Evolutionary conservation across 352 stramenopile species (phyloP).

Genomic region (Globisporangium okanoganense): DNA sequence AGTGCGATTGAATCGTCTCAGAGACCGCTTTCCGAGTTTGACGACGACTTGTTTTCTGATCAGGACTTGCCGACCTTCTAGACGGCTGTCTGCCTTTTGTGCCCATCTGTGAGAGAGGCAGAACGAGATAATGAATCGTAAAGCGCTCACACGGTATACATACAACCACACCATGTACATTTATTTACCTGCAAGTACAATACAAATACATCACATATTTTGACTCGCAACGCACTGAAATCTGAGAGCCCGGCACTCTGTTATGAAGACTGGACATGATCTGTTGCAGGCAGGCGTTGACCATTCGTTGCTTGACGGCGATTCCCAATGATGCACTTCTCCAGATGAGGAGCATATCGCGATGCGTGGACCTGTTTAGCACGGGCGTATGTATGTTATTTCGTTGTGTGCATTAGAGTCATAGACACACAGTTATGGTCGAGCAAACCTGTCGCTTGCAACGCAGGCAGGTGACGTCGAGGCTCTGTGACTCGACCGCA

Average conservation of each 20-base stretch:
- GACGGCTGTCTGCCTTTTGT: slow-evolving; percentile 7
- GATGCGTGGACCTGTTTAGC: slow-evolving; percentile 55
- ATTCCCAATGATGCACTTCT: slow-evolving; percentile 67
- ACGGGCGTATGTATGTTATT: not conserved
- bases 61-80: slow-evolving; percentile 51
- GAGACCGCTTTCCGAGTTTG: slow-evolving; percentile 38
- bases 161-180: not conserved
- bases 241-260: not conserved
- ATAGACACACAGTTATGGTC: not conserved
- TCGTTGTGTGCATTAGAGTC: not conserved
- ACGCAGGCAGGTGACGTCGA: slow-evolving; percentile 57
- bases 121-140: not conserved
- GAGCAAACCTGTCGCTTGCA: slow-evolving; percentile 55
- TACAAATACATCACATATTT: not conserved
- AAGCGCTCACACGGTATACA: not conserved
- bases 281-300: slow-evolving; percentile 6
- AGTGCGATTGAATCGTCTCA: slow-evolving; percentile 21
- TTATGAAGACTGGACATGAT: slow-evolving; percentile 2
- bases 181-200: slow-evolving; percentile 6
- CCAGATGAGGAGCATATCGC: slow-evolving; percentile 63
- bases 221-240: not conserved
- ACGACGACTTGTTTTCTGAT: slow-evolving; percentile 51
- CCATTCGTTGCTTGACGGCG: slow-evolving; percentile 29
- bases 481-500: slow-evolving; percentile 42
- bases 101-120: not conserved